Evolutionary conservation across 306 rosid genomes (phyloP).

Genomic region (Ochetophila trinervis): DNA sequence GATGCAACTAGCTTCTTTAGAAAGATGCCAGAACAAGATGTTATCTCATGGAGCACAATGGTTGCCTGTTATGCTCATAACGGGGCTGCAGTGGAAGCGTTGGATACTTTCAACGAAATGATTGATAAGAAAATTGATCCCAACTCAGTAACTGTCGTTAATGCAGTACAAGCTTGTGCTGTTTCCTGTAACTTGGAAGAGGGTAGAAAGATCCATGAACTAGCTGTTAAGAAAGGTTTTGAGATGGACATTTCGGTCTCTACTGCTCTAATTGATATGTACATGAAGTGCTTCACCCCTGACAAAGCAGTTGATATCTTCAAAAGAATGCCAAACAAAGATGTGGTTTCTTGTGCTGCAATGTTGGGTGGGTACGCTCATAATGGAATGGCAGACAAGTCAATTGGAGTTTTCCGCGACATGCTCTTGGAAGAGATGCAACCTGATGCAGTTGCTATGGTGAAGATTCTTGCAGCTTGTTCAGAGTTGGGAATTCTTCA

Average conservation of each 20-base stretch:
- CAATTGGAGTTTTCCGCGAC: conserved; percentile 45
- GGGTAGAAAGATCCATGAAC: conserved; percentile 63
- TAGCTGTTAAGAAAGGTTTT: conserved; percentile 40
- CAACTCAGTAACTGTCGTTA: conserved; percentile 51
- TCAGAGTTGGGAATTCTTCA: conserved; percentile 61
- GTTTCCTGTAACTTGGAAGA: conserved; percentile 44
- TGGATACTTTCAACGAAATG: conserved; percentile 61
- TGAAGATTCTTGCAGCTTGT: conserved; percentile 66
- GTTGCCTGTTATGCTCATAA: conserved; percentile 67
- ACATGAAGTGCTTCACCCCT: conserved; percentile 68
- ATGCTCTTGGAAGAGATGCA: conserved; percentile 48
- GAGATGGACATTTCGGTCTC: conserved; percentile 54
- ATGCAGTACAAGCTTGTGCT: conserved; percentile 70
- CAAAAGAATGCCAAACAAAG: conserved; percentile 62
- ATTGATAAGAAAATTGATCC: conserved; percentile 45
- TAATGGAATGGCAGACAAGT: conserved; percentile 60
- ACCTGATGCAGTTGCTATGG: conserved; percentile 71
- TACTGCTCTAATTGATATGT: conserved; percentile 65
- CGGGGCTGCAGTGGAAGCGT: conserved; percentile 46
- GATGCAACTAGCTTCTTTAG: conserved; percentile 51
- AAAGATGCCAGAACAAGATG: conserved; percentile 53
- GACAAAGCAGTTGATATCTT: conserved; percentile 51
- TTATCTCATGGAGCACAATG: conserved; percentile 86
- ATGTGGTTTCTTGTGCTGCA: conserved; percentile 75
- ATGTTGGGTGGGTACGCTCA: conserved; percentile 61